phyloP scores from a whole-genome alignment of 306 rosid species.

The Nissolia schottii region DNA sequence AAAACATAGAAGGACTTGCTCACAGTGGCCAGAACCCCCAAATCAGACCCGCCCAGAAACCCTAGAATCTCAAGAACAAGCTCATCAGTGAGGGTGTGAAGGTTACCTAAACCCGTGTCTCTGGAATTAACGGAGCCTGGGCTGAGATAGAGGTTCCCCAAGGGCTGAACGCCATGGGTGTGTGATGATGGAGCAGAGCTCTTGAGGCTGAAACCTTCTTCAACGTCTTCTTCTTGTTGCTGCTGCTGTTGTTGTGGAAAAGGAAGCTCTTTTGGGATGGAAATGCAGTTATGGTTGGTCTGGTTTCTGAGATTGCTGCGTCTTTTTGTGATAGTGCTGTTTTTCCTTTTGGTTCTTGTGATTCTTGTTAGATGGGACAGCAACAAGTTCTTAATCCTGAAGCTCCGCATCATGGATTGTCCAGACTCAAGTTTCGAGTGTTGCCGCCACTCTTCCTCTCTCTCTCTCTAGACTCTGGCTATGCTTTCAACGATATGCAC shows the following conservation, averaged over 20 bases:
- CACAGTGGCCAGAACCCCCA: slow-evolving; percentile 68
- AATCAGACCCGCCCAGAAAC: slow-evolving; percentile 40
- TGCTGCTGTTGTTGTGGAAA: not conserved
- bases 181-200: slow-evolving; percentile 65
- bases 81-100: slow-evolving; percentile 69
- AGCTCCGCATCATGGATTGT: slow-evolving; percentile 39
- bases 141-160: slow-evolving; percentile 71
- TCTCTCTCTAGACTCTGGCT: too few relatives aligned
- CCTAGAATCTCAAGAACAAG: slow-evolving; percentile 83
- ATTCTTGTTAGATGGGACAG: slow-evolving; percentile 20
- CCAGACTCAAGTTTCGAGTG: not conserved
- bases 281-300: slow-evolving; percentile 21
- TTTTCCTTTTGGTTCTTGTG: slow-evolving; percentile 30
- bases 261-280: slow-evolving; percentile 7
- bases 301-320: slow-evolving; percentile 27
- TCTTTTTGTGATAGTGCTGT: slow-evolving; percentile 9
- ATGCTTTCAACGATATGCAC: not conserved
- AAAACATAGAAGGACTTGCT: slow-evolving; percentile 74
- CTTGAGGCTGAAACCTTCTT: slow-evolving; percentile 70
- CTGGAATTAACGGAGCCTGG: slow-evolving; percentile 62
- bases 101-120: slow-evolving; percentile 84
- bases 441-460: not conserved
- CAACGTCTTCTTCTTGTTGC: slow-evolving; percentile 31
- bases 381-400: slow-evolving; percentile 38
- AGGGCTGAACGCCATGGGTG: slow-evolving; percentile 76